phyloP scores from a whole-genome alignment of 148 eudicot species.

The Pouteria glomerata region DNA sequence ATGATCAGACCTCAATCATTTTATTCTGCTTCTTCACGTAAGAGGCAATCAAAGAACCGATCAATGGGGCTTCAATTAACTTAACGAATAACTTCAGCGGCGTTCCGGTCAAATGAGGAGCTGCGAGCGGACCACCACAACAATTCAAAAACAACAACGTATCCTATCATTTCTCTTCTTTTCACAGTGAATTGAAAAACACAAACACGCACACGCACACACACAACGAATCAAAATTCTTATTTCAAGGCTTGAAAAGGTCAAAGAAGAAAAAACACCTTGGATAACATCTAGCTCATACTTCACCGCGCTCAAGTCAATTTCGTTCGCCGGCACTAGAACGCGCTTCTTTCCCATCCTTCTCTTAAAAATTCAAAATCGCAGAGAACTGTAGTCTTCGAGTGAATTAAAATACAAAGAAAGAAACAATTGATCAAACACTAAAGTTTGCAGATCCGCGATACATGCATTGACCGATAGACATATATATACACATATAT shows the following conservation, averaged over 20 bases:
- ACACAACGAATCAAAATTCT: background rate
- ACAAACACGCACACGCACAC: background rate
- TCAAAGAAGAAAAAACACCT: slow-evolving; percentile 30
- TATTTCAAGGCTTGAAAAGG: background rate
- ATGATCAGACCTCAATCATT: slow-evolving; percentile 48
- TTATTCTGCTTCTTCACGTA: slow-evolving; percentile 72
- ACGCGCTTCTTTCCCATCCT: slow-evolving; percentile 79
- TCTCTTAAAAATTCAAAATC: slow-evolving; percentile 6
- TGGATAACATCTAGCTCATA: slow-evolving; percentile 56
- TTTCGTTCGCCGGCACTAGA: slow-evolving; percentile 64
- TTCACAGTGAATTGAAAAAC: background rate
- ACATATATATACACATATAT: too few species aligned
- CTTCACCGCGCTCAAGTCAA: slow-evolving; percentile 58
- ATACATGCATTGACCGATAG: too few species aligned
- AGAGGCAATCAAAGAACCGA: slow-evolving; percentile 56
- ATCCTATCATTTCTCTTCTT: background rate
- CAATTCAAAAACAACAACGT: background rate
- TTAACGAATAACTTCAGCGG: slow-evolving; percentile 47
- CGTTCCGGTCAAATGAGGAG: slow-evolving; percentile 81
- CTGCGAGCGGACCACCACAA: slow-evolving; percentile 44
- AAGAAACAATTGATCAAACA: background rate
- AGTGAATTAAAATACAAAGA: background rate
- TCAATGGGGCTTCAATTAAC: slow-evolving; percentile 53
- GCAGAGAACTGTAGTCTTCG: background rate
- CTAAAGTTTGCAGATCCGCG: background rate